Evolutionary conservation across 2,329 filamentous ascomycete species (phyloP).

Genomic region (Lasiodiplodia gonubiensis): DNA sequence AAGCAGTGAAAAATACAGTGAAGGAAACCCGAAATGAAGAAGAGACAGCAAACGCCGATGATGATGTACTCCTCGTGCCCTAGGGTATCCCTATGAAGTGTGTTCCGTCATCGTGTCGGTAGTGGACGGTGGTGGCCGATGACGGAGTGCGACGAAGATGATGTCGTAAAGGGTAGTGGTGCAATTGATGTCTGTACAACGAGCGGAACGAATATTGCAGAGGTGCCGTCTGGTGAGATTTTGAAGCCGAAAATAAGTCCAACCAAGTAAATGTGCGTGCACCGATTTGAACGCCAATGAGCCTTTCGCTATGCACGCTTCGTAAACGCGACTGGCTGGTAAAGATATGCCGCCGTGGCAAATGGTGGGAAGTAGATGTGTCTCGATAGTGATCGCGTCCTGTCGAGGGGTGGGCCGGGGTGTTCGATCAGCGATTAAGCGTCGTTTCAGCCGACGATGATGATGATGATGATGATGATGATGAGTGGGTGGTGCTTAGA

Average conservation of each 20-base stretch:
- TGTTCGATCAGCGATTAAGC: slow-evolving; percentile 4
- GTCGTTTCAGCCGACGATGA: slow-evolving; percentile 21
- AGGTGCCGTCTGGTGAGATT: slow-evolving; percentile 8
- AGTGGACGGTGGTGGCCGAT: slow-evolving; percentile 10
- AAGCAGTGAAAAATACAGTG: slow-evolving; percentile 5
- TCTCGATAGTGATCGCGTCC: background rate
- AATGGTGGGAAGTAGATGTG: background rate
- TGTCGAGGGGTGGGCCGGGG: background rate
- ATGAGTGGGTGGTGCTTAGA: background rate
- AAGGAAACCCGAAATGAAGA: slow-evolving; percentile 9
- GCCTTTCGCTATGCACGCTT: slow-evolving; percentile 30
- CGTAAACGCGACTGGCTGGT: slow-evolving; percentile 27
- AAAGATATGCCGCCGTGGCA: slow-evolving; percentile 11
- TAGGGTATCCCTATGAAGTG: slow-evolving; percentile 27
- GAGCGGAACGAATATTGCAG: slow-evolving; percentile 16
- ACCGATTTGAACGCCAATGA: slow-evolving; percentile 23
- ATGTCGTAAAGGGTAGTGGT: slow-evolving; percentile 24
- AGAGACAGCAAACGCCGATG: slow-evolving; percentile 16
- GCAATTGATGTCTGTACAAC: slow-evolving; percentile 26
- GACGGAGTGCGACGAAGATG: slow-evolving; percentile 20
- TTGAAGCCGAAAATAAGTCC: slow-evolving; percentile 18
- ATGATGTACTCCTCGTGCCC: slow-evolving; percentile 26
- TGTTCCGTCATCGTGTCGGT: slow-evolving; percentile 16
- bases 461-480: slow-evolving; percentile 6
- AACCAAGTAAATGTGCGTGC: slow-evolving; percentile 20